phyloP scores from a whole-genome alignment of 768 basidiomycete genomes.

The Russula vinacea region DNA sequence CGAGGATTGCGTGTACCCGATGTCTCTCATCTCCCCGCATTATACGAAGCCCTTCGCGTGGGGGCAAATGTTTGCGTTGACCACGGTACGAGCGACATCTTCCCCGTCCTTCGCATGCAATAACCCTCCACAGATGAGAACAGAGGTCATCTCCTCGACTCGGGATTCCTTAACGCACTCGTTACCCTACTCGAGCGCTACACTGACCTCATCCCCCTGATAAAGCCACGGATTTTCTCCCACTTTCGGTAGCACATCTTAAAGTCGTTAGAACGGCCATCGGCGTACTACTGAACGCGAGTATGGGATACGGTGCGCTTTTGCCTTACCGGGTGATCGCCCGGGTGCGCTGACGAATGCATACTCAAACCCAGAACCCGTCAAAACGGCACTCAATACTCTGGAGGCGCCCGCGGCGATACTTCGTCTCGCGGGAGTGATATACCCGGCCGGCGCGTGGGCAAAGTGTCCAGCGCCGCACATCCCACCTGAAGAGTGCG shows the following conservation, averaged over 20 bases:
- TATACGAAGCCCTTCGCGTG: conserved; percentile 70
- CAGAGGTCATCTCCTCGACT: conserved; percentile 65
- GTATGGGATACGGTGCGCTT: conserved; percentile 69
- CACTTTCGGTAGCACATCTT: conserved; percentile 59
- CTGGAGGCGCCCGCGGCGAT: conserved; percentile 67
- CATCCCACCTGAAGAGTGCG: conserved; percentile 34
- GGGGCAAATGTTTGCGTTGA: conserved; percentile 84
- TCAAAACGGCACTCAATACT: conserved; percentile 63
- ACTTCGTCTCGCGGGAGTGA: conserved; percentile 58
- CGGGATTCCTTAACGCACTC: conserved; percentile 63
- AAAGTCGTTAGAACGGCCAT: conserved; percentile 73
- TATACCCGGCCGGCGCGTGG: conserved; percentile 79
- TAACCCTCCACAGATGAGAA: conserved; percentile 58
- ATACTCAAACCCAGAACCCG: conserved; percentile 52
- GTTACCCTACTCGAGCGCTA: conserved; percentile 69
- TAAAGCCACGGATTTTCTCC: conserved; percentile 42
- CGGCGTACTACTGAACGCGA: conserved; percentile 75
- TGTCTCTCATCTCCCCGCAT: conserved; percentile 46
- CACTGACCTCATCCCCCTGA: conserved; percentile 44
- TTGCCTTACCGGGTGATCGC: neutral
- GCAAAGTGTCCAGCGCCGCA: conserved; percentile 35
- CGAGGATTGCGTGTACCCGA: conserved; percentile 47
- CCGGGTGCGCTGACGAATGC: conserved; percentile 5
- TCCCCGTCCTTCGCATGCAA: conserved; percentile 3
- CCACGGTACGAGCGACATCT: conserved; percentile 51